Percentiles rank a stretch among this genome's conserved stretches.
Evolutionary conservation across 83 land plant species (phyloP).

Genomic region (Picea abies): DNA sequence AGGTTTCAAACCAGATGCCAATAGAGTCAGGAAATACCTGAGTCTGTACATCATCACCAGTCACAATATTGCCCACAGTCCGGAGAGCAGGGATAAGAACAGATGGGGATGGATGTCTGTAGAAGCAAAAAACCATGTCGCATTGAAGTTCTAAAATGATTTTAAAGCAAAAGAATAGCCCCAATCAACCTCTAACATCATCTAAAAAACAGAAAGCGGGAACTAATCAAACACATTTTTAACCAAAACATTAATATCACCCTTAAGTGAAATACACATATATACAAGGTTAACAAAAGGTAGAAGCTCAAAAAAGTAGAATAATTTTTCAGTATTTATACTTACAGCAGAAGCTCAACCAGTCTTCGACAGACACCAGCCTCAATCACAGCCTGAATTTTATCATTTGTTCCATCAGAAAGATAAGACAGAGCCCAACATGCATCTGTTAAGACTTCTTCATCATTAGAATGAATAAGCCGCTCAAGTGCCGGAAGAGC

Average conservation of each 20-base stretch:
- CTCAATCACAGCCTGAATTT: no score
- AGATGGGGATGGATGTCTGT: slow-evolving; percentile 8
- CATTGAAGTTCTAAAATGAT: no score
- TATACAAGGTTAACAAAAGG: neutral
- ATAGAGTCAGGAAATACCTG: slow-evolving; percentile 10
- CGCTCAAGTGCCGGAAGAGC: slow-evolving; percentile 49
- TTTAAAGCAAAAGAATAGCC: no score
- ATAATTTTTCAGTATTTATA: neutral
- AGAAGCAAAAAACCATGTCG: slow-evolving; percentile 1
- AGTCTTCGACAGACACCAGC: no score
- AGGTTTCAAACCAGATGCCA: neutral
- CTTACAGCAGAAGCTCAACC: slow-evolving; percentile 20
- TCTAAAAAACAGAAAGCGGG: no score
- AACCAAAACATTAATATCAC: neutral
- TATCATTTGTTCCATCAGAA: no score
- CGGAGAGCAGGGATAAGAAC: no score
- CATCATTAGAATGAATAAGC: slow-evolving; percentile 45
- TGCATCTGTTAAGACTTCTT: neutral
- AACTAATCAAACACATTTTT: neutral
- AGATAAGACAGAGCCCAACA: no score
- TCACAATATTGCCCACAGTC: no score
- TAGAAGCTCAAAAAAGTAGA: no score
- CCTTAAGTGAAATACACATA: neutral
- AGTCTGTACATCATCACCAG: no score
- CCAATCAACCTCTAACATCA: no score